These are phyloP conservation scores for Cladosporium sp. DNA, from an alignment of 2,329 filamentous ascomycete species.

Conservation along the genomic window DNA sequence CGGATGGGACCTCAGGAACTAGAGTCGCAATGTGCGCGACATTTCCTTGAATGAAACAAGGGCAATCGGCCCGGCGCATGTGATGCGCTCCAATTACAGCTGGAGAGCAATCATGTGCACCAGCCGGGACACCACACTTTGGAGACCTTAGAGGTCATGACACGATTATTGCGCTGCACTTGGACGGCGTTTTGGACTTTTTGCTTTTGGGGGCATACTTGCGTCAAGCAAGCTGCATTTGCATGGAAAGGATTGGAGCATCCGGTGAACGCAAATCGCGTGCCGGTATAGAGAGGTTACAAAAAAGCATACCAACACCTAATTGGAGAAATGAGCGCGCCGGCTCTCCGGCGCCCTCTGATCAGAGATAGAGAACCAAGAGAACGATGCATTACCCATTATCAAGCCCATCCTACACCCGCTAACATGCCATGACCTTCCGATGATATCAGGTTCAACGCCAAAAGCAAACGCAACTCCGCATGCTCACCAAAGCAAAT, in stretches of 20 bases:
- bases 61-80: background rate
- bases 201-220: background rate
- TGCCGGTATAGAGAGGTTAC: background rate
- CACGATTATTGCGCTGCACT: background rate
- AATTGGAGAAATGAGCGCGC: background rate
- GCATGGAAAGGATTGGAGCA: background rate
- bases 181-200: background rate
- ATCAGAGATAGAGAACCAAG: background rate
- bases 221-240: background rate
- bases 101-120: background rate
- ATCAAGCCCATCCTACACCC: background rate
- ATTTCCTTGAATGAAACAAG: background rate
- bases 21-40: background rate
- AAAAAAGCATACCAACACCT: background rate
- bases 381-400: background rate
- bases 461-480: no score
- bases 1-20: conserved; percentile 7
- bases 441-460: no score
- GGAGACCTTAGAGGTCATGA: background rate
- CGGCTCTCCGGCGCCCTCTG: background rate
- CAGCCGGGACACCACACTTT: background rate
- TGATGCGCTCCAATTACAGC: background rate
- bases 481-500: no score
- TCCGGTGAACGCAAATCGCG: background rate
- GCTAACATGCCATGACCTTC: background rate